Percentiles rank a stretch among this genome's conserved stretches.
These are phyloP conservation scores for Cordyceps cateniannulata DNA, from an alignment of 2,329 filamentous ascomycete genomes.

Conservation along the genomic window DNA sequence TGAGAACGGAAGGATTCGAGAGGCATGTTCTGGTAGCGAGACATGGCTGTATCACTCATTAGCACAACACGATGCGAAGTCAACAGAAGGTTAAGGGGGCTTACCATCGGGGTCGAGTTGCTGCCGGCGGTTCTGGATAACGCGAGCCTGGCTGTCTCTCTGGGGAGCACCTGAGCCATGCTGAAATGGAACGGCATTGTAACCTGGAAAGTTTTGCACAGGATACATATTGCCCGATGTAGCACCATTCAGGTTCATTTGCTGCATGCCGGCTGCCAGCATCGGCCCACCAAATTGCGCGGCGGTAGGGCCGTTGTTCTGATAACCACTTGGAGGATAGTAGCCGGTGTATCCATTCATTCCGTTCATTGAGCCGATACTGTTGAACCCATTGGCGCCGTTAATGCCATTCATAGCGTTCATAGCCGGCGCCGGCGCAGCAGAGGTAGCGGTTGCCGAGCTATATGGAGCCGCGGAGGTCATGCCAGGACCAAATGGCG, in stretches of 20 bases:
- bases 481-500: slow-evolving; percentile 65
- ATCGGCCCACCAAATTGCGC: slow-evolving; percentile 39
- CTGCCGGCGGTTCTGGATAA: slow-evolving; percentile 68
- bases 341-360: slow-evolving; percentile 21
- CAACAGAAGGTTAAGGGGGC: slow-evolving; percentile 15
- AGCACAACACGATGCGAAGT: slow-evolving; percentile 19
- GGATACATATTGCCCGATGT: slow-evolving; percentile 42
- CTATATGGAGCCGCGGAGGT: slow-evolving; percentile 22
- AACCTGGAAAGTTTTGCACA: slow-evolving; percentile 52
- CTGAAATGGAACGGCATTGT: slow-evolving; percentile 43
- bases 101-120: slow-evolving; percentile 66
- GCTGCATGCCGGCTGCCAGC: slow-evolving; percentile 62
- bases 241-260: slow-evolving; percentile 50
- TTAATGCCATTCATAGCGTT: slow-evolving; percentile 21
- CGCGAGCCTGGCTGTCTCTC: slow-evolving; percentile 69
- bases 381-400: background rate
- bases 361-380: background rate
- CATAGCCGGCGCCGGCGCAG: slow-evolving; percentile 18
- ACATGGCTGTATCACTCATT: slow-evolving; percentile 48
- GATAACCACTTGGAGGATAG: slow-evolving; percentile 25
- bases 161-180: slow-evolving; percentile 41
- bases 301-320: slow-evolving; percentile 13
- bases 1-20: slow-evolving; percentile 75
- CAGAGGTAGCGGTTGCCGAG: slow-evolving; percentile 20
- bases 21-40: slow-evolving; percentile 76